These are phyloP conservation scores for Monosporozyma aerobia DNA, from an alignment of 805 yeast species.

Conservation along the genomic window DNA sequence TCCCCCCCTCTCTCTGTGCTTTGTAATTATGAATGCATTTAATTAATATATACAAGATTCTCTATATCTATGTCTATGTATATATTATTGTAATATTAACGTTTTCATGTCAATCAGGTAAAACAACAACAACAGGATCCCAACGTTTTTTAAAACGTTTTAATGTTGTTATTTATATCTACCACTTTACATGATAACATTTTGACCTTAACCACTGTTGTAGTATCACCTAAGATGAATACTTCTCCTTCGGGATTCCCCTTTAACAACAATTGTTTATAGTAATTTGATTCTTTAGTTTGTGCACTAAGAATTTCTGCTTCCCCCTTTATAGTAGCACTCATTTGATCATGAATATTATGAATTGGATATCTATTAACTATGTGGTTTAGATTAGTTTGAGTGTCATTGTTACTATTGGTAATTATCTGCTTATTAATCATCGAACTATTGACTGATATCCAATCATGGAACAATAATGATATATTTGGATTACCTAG, in stretches of 20 bases:
- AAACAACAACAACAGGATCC: slow-evolving; percentile 7
- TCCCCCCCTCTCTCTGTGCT: not conserved
- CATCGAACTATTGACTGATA: slow-evolving; percentile 41
- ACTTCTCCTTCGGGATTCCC: slow-evolving; percentile 60
- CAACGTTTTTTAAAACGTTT: slow-evolving; percentile 1
- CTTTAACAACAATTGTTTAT: slow-evolving; percentile 49
- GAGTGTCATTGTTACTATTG: not conserved
- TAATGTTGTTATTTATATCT: slow-evolving; percentile 55
- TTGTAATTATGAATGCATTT: not conserved
- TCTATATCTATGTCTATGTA: not conserved
- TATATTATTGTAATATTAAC: not conserved
- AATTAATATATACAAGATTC: not conserved
- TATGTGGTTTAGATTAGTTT: not conserved
- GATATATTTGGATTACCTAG: slow-evolving; percentile 66
- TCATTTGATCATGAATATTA: slow-evolving; percentile 53
- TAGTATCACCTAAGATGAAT: slow-evolving; percentile 56
- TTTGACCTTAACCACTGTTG: slow-evolving; percentile 57
- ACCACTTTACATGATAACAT: slow-evolving; percentile 64
- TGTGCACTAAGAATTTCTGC: slow-evolving; percentile 46
- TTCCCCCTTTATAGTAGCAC: slow-evolving; percentile 69
- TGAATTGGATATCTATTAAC: slow-evolving; percentile 50
- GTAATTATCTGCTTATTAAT: slow-evolving; percentile 10
- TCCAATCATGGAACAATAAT: slow-evolving; percentile 83
- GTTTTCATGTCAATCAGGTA: slow-evolving; percentile 7
- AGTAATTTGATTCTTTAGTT: slow-evolving; percentile 48